phyloP scores from a whole-genome alignment of 208 protist species.

The Naegleria lovaniensis region DNA sequence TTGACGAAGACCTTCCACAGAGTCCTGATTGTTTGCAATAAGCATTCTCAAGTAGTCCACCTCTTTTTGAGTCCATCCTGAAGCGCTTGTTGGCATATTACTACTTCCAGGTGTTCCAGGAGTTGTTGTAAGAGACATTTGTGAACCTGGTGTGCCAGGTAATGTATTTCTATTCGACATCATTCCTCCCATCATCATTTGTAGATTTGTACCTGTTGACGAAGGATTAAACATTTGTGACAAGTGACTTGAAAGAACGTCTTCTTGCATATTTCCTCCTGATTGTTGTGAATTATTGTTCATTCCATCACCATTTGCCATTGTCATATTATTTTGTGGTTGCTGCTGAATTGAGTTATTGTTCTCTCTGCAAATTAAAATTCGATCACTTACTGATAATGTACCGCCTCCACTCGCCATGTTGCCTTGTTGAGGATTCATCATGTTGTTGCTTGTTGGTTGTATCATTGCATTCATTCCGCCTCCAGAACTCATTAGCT shows the following conservation, averaged over 20 bases:
- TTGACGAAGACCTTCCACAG: neutral
- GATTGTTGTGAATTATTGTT: neutral
- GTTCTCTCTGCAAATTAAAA: too few relatives aligned
- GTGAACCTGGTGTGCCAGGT: neutral
- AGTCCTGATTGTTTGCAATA: neutral
- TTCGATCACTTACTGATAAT: neutral
- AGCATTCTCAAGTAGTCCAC: neutral
- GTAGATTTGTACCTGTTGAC: neutral
- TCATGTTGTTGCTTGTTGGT: neutral
- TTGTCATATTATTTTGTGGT: neutral
- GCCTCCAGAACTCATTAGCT: neutral
- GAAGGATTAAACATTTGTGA: neutral
- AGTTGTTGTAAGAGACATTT: neutral
- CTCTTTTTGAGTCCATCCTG: neutral
- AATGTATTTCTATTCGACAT: neutral
- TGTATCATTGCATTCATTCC: neutral
- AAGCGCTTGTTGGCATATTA: neutral
- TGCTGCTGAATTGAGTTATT: neutral
- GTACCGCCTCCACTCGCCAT: neutral
- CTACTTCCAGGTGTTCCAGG: neutral
- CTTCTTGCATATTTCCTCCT: neutral
- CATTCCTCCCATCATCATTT: neutral
- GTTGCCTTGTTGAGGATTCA: neutral
- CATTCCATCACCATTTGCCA: neutral
- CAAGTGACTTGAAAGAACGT: neutral